Evolutionary conservation across 805 yeast genomes (phyloP).

Genomic region (Myxozyma udenii): DNA sequence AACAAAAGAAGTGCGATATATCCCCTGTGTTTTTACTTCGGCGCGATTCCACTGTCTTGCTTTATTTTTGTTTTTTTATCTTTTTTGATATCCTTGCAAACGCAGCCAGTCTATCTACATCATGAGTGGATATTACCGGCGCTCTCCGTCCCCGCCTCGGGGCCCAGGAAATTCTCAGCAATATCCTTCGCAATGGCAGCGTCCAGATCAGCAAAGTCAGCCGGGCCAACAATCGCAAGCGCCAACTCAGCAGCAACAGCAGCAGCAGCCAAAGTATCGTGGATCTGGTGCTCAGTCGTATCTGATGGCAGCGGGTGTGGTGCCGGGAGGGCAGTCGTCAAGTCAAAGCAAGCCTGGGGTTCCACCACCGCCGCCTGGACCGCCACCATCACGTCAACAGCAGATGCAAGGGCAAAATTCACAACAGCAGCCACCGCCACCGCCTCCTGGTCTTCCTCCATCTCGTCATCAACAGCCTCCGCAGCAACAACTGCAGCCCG

Average conservation of each 20-base stretch:
- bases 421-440: background rate
- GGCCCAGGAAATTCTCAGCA: conserved; percentile 7
- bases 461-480: background rate
- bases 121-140: conserved; percentile 26
- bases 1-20: too few relatives aligned
- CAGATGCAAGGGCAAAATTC: background rate
- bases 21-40: too few relatives aligned
- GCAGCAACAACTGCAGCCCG: background rate
- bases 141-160: conserved; percentile 13
- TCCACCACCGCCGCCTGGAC: background rate
- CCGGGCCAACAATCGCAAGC: conserved; percentile 1
- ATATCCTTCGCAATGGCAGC: background rate
- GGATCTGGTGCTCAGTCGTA: background rate
- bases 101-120: background rate
- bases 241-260: background rate
- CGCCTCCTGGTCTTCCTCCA: background rate
- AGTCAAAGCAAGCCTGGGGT: background rate
- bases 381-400: background rate
- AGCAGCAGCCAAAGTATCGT: background rate
- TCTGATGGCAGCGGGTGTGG: background rate
- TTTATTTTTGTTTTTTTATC: too few relatives aligned
- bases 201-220: background rate
- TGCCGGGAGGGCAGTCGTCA: background rate
- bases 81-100: too few relatives aligned
- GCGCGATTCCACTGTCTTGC: too few relatives aligned